These are phyloP conservation scores for Phytopythium aichiense DNA, from an alignment of 352 stramenopile species.

Conservation along the genomic window DNA sequence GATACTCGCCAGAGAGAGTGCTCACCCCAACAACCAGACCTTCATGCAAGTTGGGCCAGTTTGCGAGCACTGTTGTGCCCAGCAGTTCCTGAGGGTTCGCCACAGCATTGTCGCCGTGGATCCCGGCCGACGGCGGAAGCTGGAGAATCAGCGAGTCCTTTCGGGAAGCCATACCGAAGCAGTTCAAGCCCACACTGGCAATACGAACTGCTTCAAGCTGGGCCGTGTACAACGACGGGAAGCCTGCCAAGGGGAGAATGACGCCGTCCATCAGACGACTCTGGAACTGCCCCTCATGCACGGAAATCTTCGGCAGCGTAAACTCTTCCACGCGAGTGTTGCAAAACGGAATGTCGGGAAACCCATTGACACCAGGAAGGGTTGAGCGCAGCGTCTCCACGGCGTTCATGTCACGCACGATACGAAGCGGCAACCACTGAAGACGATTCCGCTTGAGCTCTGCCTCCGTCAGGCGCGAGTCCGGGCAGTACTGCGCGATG, in stretches of 20 bases:
- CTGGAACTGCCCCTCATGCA: conserved; percentile 54
- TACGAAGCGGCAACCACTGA: conserved; percentile 63
- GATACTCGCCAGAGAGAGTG: conserved; percentile 55
- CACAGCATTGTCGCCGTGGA: conserved; percentile 11
- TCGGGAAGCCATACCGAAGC: conserved; percentile 90
- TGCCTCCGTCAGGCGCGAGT: conserved; percentile 83
- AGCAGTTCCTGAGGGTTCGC: conserved; percentile 38
- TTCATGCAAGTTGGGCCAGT: conserved; percentile 99
- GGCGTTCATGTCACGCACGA: conserved; percentile 79
- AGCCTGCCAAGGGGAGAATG: conserved; percentile 65
- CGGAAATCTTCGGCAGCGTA: conserved; percentile 38
- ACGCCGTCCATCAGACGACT: conserved; percentile 74
- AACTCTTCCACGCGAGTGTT: conserved; percentile 63
- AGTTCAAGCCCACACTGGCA: conserved; percentile 87
- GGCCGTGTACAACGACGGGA: conserved; percentile 71
- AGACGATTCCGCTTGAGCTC: conserved; percentile 91
- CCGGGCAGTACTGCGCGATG: conserved; percentile 91
- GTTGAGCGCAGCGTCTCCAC: conserved; percentile 70
- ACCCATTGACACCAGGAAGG: conserved; percentile 50
- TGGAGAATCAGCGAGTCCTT: conserved; percentile 78
- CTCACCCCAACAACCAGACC: conserved; percentile 84
- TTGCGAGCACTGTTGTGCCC: conserved; percentile 88
- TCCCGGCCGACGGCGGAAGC: conserved; percentile 28
- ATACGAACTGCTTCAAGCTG: conserved; percentile 50
- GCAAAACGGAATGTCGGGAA: conserved; percentile 62